Evolutionary conservation across 805 yeast species (phyloP).

Genomic region (Ogataea parapolymorpha): DNA sequence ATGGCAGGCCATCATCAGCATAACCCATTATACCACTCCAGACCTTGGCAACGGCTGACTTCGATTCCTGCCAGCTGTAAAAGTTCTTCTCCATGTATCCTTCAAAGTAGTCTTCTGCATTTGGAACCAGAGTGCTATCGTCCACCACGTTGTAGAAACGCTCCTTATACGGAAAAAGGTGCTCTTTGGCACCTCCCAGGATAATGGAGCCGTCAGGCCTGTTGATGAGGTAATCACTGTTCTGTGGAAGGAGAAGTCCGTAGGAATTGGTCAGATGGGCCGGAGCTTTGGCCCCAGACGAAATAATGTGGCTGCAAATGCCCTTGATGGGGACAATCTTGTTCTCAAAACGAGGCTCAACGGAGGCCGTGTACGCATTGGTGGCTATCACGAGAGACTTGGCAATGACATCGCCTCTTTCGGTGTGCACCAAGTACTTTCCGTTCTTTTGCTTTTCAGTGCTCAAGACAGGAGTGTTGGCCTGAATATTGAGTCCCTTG

Average conservation of each 20-base stretch:
- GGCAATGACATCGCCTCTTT: constrained; percentile 25
- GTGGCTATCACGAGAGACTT: constrained; percentile 36
- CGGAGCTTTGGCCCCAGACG: constrained; percentile 15
- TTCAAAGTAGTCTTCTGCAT: constrained; percentile 23
- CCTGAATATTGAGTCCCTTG: constrained; percentile 33
- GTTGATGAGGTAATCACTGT: constrained; percentile 35
- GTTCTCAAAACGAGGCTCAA: constrained; percentile 24
- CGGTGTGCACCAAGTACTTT: constrained; percentile 32
- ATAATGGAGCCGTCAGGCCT: constrained; percentile 34
- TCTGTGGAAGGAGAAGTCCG: background rate
- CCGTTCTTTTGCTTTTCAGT: constrained; percentile 27
- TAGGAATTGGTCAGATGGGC: constrained; percentile 35
- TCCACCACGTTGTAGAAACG: constrained; percentile 33
- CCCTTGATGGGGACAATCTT: constrained; percentile 38
- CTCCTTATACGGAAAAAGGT: constrained; percentile 23
- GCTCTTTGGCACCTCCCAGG: constrained; percentile 32
- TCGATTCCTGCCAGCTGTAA: constrained; percentile 32
- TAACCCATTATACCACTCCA: constrained; percentile 50
- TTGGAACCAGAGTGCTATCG: constrained; percentile 32
- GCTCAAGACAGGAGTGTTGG: constrained; percentile 37
- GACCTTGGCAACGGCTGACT: constrained; percentile 23
- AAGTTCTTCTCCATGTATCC: constrained; percentile 33
- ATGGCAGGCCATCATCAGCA: constrained; percentile 39
- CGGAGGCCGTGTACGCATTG: constrained; percentile 33
- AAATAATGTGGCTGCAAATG: constrained; percentile 27